Base-by-base conservation (phyloP, 306 rosid species). In the Acacia confusa region DNA sequence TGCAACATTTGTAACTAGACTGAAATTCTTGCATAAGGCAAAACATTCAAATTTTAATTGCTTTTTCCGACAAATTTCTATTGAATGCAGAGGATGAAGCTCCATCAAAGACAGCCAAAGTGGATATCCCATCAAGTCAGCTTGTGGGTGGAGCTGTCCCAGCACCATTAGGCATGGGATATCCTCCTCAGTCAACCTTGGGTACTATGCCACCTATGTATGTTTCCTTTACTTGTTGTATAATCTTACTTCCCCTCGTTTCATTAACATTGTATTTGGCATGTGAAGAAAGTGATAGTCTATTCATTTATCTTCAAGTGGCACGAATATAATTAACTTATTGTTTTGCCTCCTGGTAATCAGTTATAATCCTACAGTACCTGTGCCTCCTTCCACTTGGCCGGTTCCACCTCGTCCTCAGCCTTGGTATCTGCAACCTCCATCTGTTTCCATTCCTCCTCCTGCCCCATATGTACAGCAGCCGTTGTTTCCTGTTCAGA, bases 401-500 rank as follows among this genome's bases (percentile, higher is more conserved):
- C 77, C 87, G 41, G 90, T 86, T 86, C 91, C 94, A 69, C 94
- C 97, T 70, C 94, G 92, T 68, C 94, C 96, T 74, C 98, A 94
- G 84, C 91, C 91, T 34, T 96, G 98, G 98, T 92, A 81, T 82
- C 90, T 97, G 4, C 98, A 86, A 60, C 89, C 87, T 88, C 90
- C 97, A 19, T 82, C 88, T 40, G 92, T 81, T 82, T 90, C 99
- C 70, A 72, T 91, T 75, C 93, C 99, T 65, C 93, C 92, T 72
- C 82, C 97, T 86, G 89, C 85, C 50, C 87, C 90, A 82, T 80
- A 93, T 82, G 75, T 87, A 57, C 98, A 88, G 30, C 99, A 92
- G 83, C 99, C 99, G 71, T 87, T 96, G 83, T 96, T 96, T 89
- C 99, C 99, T 43, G 97, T 96, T 87, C 99, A 96, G 90, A 92